Conservation (phyloP, 2,329 filamentous ascomycete species). For the Colletotrichum sp. region DNA sequence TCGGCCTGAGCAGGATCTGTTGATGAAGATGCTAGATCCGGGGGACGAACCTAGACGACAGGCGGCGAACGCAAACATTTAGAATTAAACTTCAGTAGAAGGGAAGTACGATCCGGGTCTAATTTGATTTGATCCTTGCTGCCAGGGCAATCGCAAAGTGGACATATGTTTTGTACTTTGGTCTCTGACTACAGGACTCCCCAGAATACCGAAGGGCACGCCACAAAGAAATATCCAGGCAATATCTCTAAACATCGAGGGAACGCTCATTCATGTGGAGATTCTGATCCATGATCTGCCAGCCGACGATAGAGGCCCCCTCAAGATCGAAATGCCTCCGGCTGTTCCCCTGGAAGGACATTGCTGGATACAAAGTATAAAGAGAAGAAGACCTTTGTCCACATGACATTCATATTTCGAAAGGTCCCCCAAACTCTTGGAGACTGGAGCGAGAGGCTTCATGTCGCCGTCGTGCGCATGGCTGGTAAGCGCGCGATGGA, state of each 20-base stretch:
- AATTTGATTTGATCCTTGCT: neutral
- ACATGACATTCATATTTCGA: too few species aligned
- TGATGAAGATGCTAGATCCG: neutral
- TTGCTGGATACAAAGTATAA: neutral
- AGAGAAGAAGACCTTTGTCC: neutral
- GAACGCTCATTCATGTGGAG: neutral
- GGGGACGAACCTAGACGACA: neutral
- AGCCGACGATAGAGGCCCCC: neutral
- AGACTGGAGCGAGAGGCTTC: neutral
- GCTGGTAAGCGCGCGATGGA: neutral
- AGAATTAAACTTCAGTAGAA: neutral
- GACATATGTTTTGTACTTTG: neutral
- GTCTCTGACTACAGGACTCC: neutral
- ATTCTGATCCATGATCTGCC: neutral
- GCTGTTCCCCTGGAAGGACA: neutral
- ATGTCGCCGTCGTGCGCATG: neutral
- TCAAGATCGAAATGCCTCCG: neutral
- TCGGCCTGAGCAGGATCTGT: neutral
- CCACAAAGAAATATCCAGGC: neutral
- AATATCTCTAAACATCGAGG: neutral
- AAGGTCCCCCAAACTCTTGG: too few species aligned
- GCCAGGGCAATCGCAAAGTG: neutral
- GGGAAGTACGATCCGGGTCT: neutral
- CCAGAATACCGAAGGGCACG: neutral
- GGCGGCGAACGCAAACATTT: neutral